A percentile compares a stretch with the other conserved stretches of the same genome.
Conservation (phyloP, 169 alveolate species). For the Perkinsus olseni region DNA sequence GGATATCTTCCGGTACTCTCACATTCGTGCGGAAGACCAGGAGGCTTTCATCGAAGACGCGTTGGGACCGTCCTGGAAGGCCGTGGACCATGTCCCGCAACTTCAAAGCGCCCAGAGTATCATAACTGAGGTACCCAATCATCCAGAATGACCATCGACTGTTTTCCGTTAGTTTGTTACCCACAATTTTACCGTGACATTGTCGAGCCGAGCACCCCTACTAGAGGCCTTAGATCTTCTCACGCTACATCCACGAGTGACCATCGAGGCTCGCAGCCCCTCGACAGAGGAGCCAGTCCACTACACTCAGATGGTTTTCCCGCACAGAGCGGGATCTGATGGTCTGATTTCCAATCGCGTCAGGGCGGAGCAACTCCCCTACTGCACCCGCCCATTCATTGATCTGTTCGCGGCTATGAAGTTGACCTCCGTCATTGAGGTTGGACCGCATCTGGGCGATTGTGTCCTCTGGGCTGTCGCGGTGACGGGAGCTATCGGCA, state of each 20-base stretch:
- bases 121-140: background rate
- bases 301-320: background rate
- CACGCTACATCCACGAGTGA: background rate
- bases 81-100: background rate
- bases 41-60: background rate
- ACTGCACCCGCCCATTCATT: background rate
- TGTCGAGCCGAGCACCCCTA: background rate
- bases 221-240: background rate
- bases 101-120: background rate
- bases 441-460: background rate
- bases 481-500: background rate
- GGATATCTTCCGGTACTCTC: background rate
- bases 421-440: background rate
- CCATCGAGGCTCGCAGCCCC: background rate
- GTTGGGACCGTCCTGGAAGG: background rate
- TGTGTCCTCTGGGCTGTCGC: background rate
- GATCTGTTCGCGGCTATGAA: background rate
- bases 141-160: background rate
- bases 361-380: background rate
- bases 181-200: background rate
- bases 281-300: background rate
- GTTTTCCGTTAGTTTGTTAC: background rate
- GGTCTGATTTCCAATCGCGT: background rate
- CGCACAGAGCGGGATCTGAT: background rate
- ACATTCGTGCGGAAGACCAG: background rate